A percentile compares a stretch with the other conserved stretches of the same genome.
Conservation (phyloP, 2,329 filamentous ascomycete genomes). For the Stagonosporopsis cucurbitacearum region DNA sequence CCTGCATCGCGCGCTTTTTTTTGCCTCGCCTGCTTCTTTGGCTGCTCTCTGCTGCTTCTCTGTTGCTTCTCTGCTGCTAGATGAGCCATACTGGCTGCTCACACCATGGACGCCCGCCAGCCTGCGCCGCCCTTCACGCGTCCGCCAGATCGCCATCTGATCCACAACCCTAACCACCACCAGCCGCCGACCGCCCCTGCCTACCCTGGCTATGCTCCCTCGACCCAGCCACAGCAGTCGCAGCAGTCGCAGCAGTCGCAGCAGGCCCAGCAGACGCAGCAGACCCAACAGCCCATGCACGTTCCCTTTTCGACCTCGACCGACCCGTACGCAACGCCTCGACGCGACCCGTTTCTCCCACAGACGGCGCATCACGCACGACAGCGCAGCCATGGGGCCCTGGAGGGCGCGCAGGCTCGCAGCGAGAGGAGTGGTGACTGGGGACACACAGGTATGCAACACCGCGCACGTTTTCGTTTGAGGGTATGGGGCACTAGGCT, state of each 20-base stretch:
- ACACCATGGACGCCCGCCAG: slow-evolving; percentile 48
- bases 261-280: background rate
- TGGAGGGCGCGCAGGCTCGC: slow-evolving; percentile 35
- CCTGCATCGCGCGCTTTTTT: no score
- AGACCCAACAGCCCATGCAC: slow-evolving; percentile 45
- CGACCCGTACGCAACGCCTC: slow-evolving; percentile 56
- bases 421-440: slow-evolving; percentile 44
- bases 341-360: slow-evolving; percentile 56
- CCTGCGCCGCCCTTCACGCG: slow-evolving; percentile 49
- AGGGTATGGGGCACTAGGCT: slow-evolving; percentile 4
- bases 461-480: slow-evolving; percentile 15
- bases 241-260: slow-evolving; percentile 23
- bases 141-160: slow-evolving; percentile 50
- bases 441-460: slow-evolving; percentile 48
- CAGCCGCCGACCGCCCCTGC: slow-evolving; percentile 32
- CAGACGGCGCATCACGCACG: slow-evolving; percentile 45
- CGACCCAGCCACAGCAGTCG: slow-evolving; percentile 36
- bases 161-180: slow-evolving; percentile 68
- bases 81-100: slow-evolving; percentile 22
- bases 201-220: slow-evolving; percentile 45
- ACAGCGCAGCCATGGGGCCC: slow-evolving; percentile 50
- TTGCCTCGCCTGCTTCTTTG: background rate
- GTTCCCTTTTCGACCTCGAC: slow-evolving; percentile 50
- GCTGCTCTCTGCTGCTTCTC: background rate
- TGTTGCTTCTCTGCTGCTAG: slow-evolving; percentile 11